Percentiles rank a stretch among this genome's conserved stretches.
These are phyloP conservation scores for Aquanectria penicillioides DNA, from an alignment of 2,329 filamentous ascomycete species.

Conservation along the genomic window DNA sequence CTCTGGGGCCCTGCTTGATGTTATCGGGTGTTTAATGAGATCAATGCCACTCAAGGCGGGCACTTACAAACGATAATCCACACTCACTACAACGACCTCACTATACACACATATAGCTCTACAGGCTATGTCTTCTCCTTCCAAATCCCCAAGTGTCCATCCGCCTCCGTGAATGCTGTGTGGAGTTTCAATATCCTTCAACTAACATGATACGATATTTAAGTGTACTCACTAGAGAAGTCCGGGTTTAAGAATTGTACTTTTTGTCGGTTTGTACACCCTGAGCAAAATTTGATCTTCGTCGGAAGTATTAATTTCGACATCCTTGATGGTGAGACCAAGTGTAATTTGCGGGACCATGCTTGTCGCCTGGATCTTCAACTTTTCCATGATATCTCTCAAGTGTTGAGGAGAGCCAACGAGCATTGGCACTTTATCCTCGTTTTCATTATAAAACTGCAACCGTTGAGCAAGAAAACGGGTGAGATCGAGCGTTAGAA, in stretches of 20 bases:
- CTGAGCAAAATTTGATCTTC: not conserved
- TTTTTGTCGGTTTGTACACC: not conserved
- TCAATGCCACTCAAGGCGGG: no score
- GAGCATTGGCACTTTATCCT: not conserved
- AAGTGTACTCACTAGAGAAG: constrained; percentile 10
- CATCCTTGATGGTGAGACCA: not conserved
- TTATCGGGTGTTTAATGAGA: not conserved
- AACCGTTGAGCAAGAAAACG: not conserved
- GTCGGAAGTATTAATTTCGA: not conserved
- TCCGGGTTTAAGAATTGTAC: not conserved
- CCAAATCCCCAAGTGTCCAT: constrained; percentile 8
- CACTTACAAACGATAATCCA: constrained; percentile 8
- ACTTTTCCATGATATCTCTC: not conserved
- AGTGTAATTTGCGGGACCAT: not conserved
- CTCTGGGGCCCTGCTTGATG: not conserved
- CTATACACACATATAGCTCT: not conserved
- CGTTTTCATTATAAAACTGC: not conserved
- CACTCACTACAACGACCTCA: not conserved
- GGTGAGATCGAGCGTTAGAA: no score
- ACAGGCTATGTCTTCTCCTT: constrained; percentile 7
- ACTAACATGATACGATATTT: no score
- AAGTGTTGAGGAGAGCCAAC: constrained; percentile 3
- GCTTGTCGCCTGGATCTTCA: not conserved
- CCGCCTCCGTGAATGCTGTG: constrained; percentile 5
- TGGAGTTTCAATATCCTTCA: not conserved